A percentile compares a stretch with the other conserved stretches of the same genome.
phyloP scores from a whole-genome alignment of 2,329 filamentous ascomycete genomes.

The Arthrobotrys iridis region DNA sequence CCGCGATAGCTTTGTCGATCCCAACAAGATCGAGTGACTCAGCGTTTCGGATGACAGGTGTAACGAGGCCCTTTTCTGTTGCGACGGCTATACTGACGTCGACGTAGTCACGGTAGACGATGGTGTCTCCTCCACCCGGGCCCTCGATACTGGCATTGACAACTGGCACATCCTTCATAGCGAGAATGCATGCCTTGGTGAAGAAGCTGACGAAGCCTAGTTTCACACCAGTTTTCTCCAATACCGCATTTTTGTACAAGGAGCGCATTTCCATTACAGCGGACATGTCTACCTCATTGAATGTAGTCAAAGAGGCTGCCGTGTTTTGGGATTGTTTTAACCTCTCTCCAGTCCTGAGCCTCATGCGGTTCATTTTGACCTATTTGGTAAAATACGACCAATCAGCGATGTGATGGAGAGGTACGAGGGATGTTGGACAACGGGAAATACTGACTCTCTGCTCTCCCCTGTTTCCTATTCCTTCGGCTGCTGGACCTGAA shows the following conservation, averaged over 20 bases:
- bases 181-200: constrained; percentile 85
- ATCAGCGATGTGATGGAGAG: not conserved
- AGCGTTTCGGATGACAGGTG: constrained; percentile 92
- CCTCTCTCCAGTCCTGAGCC: constrained; percentile 93
- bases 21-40: constrained; percentile 86
- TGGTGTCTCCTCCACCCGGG: constrained; percentile 92
- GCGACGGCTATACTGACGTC: constrained; percentile 97
- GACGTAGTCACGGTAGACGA: constrained; percentile 97
- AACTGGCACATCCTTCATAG: constrained; percentile 92
- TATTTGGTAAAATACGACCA: constrained; percentile 61
- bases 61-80: constrained; percentile 96
- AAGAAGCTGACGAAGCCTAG: constrained; percentile 99
- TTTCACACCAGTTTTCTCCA: constrained; percentile 97
- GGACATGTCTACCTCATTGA: constrained; percentile 99
- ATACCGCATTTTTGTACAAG: constrained; percentile 92
- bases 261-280: constrained; percentile 97
- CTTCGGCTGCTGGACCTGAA: constrained; percentile 33
- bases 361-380: constrained; percentile 99
- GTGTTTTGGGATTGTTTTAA: constrained; percentile 99
- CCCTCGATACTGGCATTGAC: constrained; percentile 98
- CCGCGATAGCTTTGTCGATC: constrained; percentile 90
- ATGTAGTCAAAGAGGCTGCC: constrained; percentile 93
- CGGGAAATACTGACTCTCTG: constrained; percentile 56
- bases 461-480: constrained; percentile 59
- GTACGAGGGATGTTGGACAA: not conserved